Evolutionary conservation across 2,329 filamentous ascomycete species (phyloP).

Genomic region (Penicillium brevicompactum): DNA sequence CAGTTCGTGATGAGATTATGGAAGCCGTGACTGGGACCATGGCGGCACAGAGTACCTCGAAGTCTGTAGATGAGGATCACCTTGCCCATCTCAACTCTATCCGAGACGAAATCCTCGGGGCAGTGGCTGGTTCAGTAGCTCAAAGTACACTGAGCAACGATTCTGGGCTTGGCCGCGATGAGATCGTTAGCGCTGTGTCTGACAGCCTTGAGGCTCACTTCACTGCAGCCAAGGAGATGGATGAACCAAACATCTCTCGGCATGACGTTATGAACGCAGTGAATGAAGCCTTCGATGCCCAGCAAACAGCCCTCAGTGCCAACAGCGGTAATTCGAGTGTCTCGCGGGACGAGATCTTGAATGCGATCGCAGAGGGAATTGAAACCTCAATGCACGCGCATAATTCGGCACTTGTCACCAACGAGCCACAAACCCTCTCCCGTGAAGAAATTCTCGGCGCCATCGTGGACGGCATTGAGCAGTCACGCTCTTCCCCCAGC

Average conservation of each 20-base stretch:
- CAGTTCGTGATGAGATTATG: slow-evolving; percentile 58
- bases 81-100: slow-evolving; percentile 11
- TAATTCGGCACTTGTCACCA: slow-evolving; percentile 32
- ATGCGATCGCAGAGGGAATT: slow-evolving; percentile 30
- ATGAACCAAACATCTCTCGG: slow-evolving; percentile 34
- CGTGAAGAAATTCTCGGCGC: slow-evolving; percentile 58
- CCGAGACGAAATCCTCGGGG: slow-evolving; percentile 31
- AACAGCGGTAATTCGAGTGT: slow-evolving; percentile 37
- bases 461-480: slow-evolving; percentile 57
- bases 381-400: slow-evolving; percentile 33
- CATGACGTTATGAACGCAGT: slow-evolving; percentile 34
- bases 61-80: slow-evolving; percentile 15
- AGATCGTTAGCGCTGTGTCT: slow-evolving; percentile 62
- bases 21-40: slow-evolving; percentile 53
- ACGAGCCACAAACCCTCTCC: slow-evolving; percentile 44
- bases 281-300: slow-evolving; percentile 35
- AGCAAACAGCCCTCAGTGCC: slow-evolving; percentile 26
- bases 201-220: slow-evolving; percentile 56
- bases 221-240: slow-evolving; percentile 58
- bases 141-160: slow-evolving; percentile 36
- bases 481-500: slow-evolving; percentile 8
- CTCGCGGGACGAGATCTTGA: slow-evolving; percentile 51
- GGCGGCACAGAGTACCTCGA: slow-evolving; percentile 1
- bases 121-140: slow-evolving; percentile 32
- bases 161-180: slow-evolving; percentile 53